Base-by-base conservation (phyloP, 495 filamentous ascomycete genomes). In the Pseudotulostoma volvatum region DNA sequence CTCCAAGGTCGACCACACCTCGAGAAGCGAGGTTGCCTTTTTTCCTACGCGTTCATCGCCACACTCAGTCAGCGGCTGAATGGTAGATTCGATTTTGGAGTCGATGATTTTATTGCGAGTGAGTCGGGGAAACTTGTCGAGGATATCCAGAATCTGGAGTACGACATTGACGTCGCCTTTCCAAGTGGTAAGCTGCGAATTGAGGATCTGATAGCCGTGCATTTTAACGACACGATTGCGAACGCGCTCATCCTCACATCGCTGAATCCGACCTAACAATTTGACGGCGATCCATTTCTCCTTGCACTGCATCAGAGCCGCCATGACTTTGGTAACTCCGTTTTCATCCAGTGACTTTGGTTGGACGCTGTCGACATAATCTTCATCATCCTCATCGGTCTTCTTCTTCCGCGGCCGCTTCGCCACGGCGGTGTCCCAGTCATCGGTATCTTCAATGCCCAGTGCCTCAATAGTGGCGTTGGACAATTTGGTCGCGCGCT, bases 251-350 rank as follows among this genome's bases (percentile, higher is more conserved):
- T 94, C 86, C 35, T 90, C 77, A 55, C 79, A 81, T n/a, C 71
- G 74, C 54, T 94, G 84, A 39, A 99, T 82, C 31, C 90, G 85
- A 28, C 73, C 70, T 11, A 99, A 76, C 38, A 99, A 65, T 62
- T 95, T 96, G 63, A 93, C 85, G 8, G 83, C 82, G 55, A 99
- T 95, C 92, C 92, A 99, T 50, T 95, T 95, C 69, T 99, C 90
- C 59, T 90, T 88, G 67, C 85, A 95, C 57, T 95, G 88, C 74
- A 93, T 83, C 42, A 99, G 77, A n/a, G 85, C 80, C 4, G 86
- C 84, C 88, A 99, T 96, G 57, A 99, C 87, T 57, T 92, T 93
- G 48, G 80, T 92, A 47, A 96, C 90, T 39, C 81, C 84, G 43
- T 80, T 71, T 56, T 93, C 85, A 44, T 86, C 77, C 38, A 99